Conservation (phyloP, 306 rosid genomes). For the Quercus parvula region DNA sequence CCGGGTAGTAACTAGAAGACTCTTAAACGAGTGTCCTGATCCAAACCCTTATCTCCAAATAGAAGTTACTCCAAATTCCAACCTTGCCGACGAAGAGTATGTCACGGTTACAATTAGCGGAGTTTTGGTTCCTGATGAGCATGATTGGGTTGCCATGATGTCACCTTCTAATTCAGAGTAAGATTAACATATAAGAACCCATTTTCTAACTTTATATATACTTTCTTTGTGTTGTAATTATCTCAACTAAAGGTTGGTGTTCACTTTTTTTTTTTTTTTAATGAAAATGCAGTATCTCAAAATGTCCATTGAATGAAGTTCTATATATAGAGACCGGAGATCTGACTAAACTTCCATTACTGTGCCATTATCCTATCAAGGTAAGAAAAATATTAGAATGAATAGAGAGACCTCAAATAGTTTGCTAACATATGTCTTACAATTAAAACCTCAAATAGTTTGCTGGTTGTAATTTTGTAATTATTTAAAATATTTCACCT, state of each 20-base stretch:
- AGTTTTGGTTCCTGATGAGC: conserved; percentile 38
- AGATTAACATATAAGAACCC: conserved; percentile 3
- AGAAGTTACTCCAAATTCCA: conserved; percentile 25
- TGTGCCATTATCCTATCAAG: conserved; percentile 95
- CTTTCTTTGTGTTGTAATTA: neutral
- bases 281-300: conserved; percentile 37
- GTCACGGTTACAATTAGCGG: conserved; percentile 56
- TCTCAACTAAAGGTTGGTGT: neutral
- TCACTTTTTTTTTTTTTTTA: neutral
- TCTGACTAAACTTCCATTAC: conserved; percentile 58
- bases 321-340: conserved; percentile 76
- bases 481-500: neutral
- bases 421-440: too few species aligned
- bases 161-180: conserved; percentile 75
- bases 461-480: too few species aligned
- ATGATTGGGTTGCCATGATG: conserved; percentile 81
- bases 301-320: conserved; percentile 26
- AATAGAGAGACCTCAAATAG: too few species aligned
- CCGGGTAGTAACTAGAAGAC: conserved; percentile 50
- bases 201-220: neutral
- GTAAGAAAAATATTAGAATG: conserved; percentile 22
- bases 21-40: conserved; percentile 31
- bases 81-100: conserved; percentile 42
- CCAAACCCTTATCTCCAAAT: conserved; percentile 29
- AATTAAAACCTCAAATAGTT: too few species aligned